Base-by-base conservation (phyloP, 306 rosid species). In the Vigna unguiculata region DNA sequence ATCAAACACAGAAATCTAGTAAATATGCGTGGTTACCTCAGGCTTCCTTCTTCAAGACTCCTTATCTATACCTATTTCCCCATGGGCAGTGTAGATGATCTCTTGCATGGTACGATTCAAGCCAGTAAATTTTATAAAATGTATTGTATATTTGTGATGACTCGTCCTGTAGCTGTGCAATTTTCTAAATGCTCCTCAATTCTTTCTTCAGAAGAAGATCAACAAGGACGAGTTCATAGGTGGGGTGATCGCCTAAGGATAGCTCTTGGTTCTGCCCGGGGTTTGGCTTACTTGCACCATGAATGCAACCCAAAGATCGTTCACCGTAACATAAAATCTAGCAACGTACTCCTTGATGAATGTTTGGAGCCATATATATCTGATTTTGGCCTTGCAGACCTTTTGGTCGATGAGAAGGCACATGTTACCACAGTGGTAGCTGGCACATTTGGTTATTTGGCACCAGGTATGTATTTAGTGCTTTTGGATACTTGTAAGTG, bases 381-480 rank as follows among this genome's bases (percentile, higher is more conserved):
- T 9, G 99, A 96, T 86, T 91, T 92, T 76, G 99, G 99, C 57
- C 98, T 96, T 14, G 93, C 97, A 59, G 93, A 93, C 83, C 97
- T 96, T 74, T 86, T 93, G 83, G 98, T 91, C 55, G 97, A 96
- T 52, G 97, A 89, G 79, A 97, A 92, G 75, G 87, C 99, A 20
- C 97, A 96, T 81, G 91, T 96, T 76, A 96, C 99, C 1, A 93
- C 99, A 3, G 99, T 96, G 59, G 99, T 96, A 46, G 99, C 99
- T 64, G 99, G 99, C 67, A 93, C 99, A 54, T 96, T 96, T 78
- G 99, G 98, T 73, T 96, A 92, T 78, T 78, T 96, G 75, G 98
- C 99, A 59, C 99, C 99, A 81, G 99, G 99, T 96, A 30, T 66
- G 85, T 81, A 9, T 52, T 52, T 25, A n/a, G 7, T 17, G 36